phyloP scores from a whole-genome alignment of 495 filamentous ascomycete genomes.

The Platismatia glauca region DNA sequence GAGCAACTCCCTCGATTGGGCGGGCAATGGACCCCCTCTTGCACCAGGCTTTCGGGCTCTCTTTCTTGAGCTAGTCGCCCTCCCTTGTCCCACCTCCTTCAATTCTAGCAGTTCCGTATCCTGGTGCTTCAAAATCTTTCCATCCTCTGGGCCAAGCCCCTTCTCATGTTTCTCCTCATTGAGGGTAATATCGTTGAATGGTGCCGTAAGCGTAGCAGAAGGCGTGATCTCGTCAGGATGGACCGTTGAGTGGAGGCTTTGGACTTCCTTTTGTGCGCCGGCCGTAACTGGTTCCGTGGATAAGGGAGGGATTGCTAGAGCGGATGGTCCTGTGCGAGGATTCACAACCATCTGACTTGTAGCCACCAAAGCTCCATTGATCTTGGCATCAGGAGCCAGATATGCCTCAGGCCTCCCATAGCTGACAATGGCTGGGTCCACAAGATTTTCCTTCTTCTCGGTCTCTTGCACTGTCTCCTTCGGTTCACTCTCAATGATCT shows the following conservation, averaged over 20 bases:
- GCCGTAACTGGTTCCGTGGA: not conserved
- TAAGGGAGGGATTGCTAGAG: not conserved
- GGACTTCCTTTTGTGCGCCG: not conserved
- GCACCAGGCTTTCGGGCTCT: not conserved
- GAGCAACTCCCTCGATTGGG: not conserved
- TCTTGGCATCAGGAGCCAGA: conserved; percentile 7
- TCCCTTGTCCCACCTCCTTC: not conserved
- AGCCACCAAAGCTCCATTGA: conserved; percentile 5
- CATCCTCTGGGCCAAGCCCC: not conserved
- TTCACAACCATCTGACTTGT: conserved; percentile 18
- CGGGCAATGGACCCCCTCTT: conserved; percentile 3
- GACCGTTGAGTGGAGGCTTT: not conserved
- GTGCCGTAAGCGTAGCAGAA: conserved; percentile 13
- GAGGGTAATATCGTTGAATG: conserved; percentile 11
- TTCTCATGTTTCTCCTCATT: not conserved
- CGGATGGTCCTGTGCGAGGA: not conserved
- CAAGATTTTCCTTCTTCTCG: conserved; percentile 30
- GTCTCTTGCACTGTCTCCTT: conserved; percentile 9
- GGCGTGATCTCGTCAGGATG: not conserved
- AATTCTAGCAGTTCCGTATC: not conserved
- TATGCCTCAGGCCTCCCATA: conserved; percentile 25
- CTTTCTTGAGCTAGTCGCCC: not conserved
- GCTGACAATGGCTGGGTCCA: conserved; percentile 50
- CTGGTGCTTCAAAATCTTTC: not conserved
- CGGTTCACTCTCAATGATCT: conserved; percentile 31